Evolutionary conservation across 2,329 filamentous ascomycete species (phyloP), one percentile per base, ranked within the genome.

Genomic region (Mycosphaerella sp.): DNA sequence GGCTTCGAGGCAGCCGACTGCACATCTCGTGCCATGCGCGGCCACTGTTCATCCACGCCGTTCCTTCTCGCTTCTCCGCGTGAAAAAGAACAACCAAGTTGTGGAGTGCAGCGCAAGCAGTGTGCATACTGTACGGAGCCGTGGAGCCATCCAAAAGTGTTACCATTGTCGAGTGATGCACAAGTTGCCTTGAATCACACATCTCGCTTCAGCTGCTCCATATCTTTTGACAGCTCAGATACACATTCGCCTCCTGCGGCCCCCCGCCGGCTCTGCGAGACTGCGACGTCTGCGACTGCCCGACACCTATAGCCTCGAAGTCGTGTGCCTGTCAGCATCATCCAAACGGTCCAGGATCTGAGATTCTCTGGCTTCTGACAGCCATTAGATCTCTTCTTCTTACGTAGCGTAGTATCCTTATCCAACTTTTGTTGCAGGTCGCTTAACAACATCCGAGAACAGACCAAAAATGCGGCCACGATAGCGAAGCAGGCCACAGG

Each of bases 161-260:
- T 26, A 26, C 26, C 12, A 36, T 11, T 38, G 34, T 38, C 34
- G 12, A 38, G 10, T 11, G 34, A 11, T 11, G 34, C 34, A 11
- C 34, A 42, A 48, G 48, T 42, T 43, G 40, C 48, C 48, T 50
- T 50, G 40, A 29, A 38, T 36, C 26, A 40, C 34, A 40, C 34
- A 41, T 31, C 36, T 51, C 40, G 48, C 40, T 46, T 36, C 26
- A 14, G 12, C 21, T 29, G 26, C 17, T 29, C 48, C 48, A 51
- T 6, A 38, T 31, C 48, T 51, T 51, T 51, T 51, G 48, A 29
- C 48, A 26, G 39, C 39, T 17, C 48, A 45, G 48, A 14, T 38
- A 38, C 48, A 38, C 38, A 21, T 41, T 51, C 48, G 48, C 48
- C 44, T 36, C 40, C 48, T 44, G 39, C 48, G 40, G 48, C 3